Base-by-base conservation (phyloP, 116 monocot species). In the Thalassia testudinum region DNA sequence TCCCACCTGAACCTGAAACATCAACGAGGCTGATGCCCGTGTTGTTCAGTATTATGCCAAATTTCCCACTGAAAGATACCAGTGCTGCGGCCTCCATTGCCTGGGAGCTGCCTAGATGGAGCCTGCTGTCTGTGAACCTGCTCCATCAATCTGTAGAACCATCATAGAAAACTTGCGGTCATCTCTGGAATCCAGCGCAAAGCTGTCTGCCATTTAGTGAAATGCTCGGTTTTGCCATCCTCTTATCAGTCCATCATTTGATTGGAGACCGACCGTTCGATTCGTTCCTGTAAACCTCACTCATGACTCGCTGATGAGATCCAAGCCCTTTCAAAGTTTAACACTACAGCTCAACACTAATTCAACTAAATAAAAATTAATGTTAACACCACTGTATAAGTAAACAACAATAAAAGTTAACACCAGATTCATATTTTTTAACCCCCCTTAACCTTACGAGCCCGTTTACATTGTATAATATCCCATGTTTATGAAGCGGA, bases 11-110 rank as follows among this genome's bases (percentile, higher is more conserved):
- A 24, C 62, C 59, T 1, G 52, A 53, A 1, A 69, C 54, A 56
- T 69, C 61, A 10, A 75, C 65, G 15, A 69, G 60, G 38, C 69
- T 75, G 21, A 69, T 65, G 63, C 75, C 65, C 75, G 65, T 75
- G 55, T 75, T 69, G 50, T 75, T 75, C 23, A 69, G 59, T 8
- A 75, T 58, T 26, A 75, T 69, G 50, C 75, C 68, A 19, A 75
- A 55, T 23, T 75, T 75, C 26, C 75, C 65, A 21, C 69, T 69
- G 16, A 75, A 27, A 22, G 63, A 43, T 0, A 75, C 69, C 11
- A 75, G 53, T 7, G 75, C 69, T 0, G 67, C 73, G 12, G 73
- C 73, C 51, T 74, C 73, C 42, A 75, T 30, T 23, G 75, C 75
- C 16, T 55, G 58, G 15, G 75, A 69, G 60, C 60, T 61, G 0